These are phyloP conservation scores for Celoporthe dispersa DNA, from an alignment of 2,329 filamentous ascomycete genomes.

Conservation along the genomic window DNA sequence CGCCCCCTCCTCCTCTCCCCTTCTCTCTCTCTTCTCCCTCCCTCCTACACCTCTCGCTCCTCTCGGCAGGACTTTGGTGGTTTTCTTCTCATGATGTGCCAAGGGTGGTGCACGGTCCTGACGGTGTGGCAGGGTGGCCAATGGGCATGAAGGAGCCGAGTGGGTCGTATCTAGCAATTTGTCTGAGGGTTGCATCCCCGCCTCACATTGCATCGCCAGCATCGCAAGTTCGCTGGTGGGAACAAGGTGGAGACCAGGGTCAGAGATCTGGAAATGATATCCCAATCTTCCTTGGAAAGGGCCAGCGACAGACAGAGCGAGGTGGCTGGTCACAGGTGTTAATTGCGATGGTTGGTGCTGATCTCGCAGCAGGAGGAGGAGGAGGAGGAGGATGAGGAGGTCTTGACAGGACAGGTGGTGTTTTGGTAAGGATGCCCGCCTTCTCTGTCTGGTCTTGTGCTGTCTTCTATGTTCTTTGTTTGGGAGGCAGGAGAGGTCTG, in stretches of 20 bases:
- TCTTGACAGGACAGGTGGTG: not conserved
- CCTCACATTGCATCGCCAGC: slow-evolving; percentile 19
- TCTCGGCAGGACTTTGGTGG: not conserved
- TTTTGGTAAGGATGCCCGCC: not conserved
- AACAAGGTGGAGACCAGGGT: not conserved
- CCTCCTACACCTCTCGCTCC: not conserved
- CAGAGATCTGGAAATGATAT: slow-evolving; percentile 8
- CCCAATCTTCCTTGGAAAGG: not conserved
- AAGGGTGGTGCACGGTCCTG: slow-evolving; percentile 8
- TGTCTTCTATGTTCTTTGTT: not conserved
- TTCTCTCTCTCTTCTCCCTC: not conserved
- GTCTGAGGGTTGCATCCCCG: slow-evolving; percentile 21
- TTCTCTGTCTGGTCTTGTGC: not conserved
- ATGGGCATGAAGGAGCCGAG: slow-evolving; percentile 4
- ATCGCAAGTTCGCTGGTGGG: slow-evolving; percentile 9
- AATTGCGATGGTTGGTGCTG: slow-evolving; percentile 1
- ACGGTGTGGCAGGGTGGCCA: slow-evolving; percentile 17
- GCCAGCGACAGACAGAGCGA: not conserved
- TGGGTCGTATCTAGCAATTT: slow-evolving; percentile 25
- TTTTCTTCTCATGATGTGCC: not conserved
- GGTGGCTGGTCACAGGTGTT: not conserved
- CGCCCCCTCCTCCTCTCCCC: not conserved
- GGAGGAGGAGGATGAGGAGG: no score
- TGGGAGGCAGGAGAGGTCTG: not conserved
- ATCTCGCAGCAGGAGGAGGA: not conserved